Evolutionary conservation across 805 yeast genomes (phyloP), one percentile per base, ranked within the genome.

Genomic region (Zygotorulaspora florentina): DNA sequence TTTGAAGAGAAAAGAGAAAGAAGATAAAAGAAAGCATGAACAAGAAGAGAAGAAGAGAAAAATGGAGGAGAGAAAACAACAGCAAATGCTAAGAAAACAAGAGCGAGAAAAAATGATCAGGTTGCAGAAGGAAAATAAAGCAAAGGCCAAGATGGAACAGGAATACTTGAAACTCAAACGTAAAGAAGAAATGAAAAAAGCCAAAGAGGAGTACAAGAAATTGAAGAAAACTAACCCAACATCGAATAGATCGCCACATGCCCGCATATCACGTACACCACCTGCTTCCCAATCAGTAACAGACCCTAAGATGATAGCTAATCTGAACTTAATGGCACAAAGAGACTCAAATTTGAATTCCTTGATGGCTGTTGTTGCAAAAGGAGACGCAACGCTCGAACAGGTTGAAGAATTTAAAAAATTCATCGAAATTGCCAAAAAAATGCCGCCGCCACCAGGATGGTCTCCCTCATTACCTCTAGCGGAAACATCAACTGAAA

Each of bases 331-430:
- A 1, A 81, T 91, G 66, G 97, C 97, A 0, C 75, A 84, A 34
- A 72, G 74, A 3, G 95, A 89, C 57, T 73, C 79, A 0, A 74
- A 81, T 3, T 66, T 91, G 40, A 84, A 81, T 52, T 66, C 75
- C 1, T 68, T 91, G 42, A 89, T 91, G 96, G 81, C 83, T 51
- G 76, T 75, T 4, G 96, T 91, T 2, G 97, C 98, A 0, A 76
- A 83, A 45, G 96, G 96, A 3, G 74, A 72, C 18, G 96, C 96
- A 0, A 64, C 80, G 0, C 76, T 79, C 4, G 81, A 75, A 6
- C 91, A 88, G 62, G 84, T 91, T 13, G 69, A 77, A 18, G 81
- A 79, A 38, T 91, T 91, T 62, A 96, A 90, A 63, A 81, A 76
- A 16, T 86, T 85, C 56, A 88, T 91, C 46, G 81, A 79, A 48